phyloP scores from a whole-genome alignment of 1,284 basidiomycete species.

The Leccinum pseudoinsigne region DNA sequence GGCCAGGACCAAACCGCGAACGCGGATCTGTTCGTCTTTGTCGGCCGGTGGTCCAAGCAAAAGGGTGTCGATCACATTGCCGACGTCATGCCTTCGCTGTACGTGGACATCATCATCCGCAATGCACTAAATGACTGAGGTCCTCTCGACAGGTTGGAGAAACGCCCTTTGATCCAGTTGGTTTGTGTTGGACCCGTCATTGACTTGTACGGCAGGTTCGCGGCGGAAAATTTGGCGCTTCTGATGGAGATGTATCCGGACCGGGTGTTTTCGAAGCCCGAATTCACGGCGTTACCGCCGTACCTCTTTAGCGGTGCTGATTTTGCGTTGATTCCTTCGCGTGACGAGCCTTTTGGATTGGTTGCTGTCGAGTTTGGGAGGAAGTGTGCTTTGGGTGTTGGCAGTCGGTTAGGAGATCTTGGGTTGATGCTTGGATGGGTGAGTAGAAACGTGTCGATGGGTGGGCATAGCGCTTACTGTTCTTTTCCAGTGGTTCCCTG shows the following conservation, averaged over 20 bases:
- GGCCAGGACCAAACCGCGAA: slow-evolving; percentile 85
- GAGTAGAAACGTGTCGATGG: slow-evolving; percentile 33
- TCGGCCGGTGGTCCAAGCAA: slow-evolving; percentile 96
- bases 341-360: slow-evolving; percentile 93
- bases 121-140: slow-evolving; percentile 13
- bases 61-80: slow-evolving; percentile 95
- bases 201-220: slow-evolving; percentile 91
- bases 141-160: slow-evolving; percentile 61
- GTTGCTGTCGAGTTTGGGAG: slow-evolving; percentile 95
- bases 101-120: slow-evolving; percentile 34
- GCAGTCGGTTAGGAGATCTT: slow-evolving; percentile 88
- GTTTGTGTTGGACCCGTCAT: slow-evolving; percentile 92
- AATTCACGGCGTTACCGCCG: slow-evolving; percentile 91
- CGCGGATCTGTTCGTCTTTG: slow-evolving; percentile 90
- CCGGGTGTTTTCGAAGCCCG: slow-evolving; percentile 90
- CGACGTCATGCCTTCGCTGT: slow-evolving; percentile 88
- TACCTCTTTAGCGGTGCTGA: slow-evolving; percentile 93
- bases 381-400: slow-evolving; percentile 93
- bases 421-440: slow-evolving; percentile 98
- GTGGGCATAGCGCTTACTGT: slow-evolving; percentile 7
- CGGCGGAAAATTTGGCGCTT: slow-evolving; percentile 87
- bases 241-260: slow-evolving; percentile 95
- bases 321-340: slow-evolving; percentile 91
- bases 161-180: slow-evolving; percentile 82
- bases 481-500: slow-evolving; percentile 81